Conservation (phyloP, 2,329 filamentous ascomycete genomes). For the Whalleya microplaca region DNA sequence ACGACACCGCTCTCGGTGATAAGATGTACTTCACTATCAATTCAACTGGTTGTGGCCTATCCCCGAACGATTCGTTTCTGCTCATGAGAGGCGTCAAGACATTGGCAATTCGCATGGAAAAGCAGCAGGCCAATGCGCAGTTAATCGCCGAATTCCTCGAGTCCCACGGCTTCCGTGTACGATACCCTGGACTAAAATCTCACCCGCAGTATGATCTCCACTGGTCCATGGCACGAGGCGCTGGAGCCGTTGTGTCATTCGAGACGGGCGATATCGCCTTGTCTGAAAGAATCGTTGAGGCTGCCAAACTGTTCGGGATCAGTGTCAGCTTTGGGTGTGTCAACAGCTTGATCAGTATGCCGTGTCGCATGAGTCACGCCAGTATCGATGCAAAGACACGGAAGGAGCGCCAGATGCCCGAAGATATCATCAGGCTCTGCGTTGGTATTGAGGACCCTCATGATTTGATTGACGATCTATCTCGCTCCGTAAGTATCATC, state of each 20-base stretch:
- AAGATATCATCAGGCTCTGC: constrained; percentile 94
- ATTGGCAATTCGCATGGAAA: constrained; percentile 96
- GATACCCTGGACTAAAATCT: constrained; percentile 90
- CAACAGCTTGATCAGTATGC: constrained; percentile 98
- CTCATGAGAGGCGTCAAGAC: constrained; percentile 97
- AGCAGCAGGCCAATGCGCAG: constrained; percentile 92
- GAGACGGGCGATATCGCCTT: constrained; percentile 86
- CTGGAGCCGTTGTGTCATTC: constrained; percentile 92
- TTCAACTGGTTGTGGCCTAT: constrained; percentile 88
- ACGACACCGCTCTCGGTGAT: constrained; percentile 79
- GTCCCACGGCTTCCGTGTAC: constrained; percentile 86
- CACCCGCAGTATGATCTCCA: constrained; percentile 97
- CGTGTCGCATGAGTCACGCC: constrained; percentile 98
- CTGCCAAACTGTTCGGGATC: constrained; percentile 88
- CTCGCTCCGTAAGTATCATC: constrained; percentile 74
- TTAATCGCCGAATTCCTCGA: constrained; percentile 92
- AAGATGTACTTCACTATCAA: constrained; percentile 98
- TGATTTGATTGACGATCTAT: constrained; percentile 91
- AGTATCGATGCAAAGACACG: constrained; percentile 96
- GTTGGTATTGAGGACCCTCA: constrained; percentile 94
- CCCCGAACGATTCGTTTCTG: constrained; percentile 94
- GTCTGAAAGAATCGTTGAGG: constrained; percentile 93
- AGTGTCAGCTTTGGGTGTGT: constrained; percentile 98
- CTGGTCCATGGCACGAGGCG: constrained; percentile 91
- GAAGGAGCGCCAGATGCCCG: constrained; percentile 86